A percentile compares a stretch with the other conserved stretches of the same genome.
These are phyloP conservation scores for Potentilla sterilis DNA, from an alignment of 306 rosid species.

Conservation along the genomic window DNA sequence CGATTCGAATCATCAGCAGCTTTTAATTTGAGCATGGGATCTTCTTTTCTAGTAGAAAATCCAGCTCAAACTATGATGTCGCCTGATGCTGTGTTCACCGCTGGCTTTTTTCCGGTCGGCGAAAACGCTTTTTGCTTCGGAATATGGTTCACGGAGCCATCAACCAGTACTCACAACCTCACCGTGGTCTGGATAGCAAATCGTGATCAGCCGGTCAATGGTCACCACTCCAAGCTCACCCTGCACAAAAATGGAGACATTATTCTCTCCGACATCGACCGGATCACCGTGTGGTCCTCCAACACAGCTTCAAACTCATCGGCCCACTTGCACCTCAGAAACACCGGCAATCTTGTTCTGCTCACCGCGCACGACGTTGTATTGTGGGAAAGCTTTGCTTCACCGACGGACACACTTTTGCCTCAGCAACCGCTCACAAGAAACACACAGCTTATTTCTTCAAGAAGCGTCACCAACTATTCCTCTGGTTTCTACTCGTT, in stretches of 20 bases:
- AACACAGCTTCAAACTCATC: constrained; percentile 25
- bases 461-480: constrained; percentile 43
- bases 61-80: constrained; percentile 31
- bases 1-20: constrained; percentile 15
- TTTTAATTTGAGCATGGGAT: constrained; percentile 27
- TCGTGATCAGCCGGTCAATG: constrained; percentile 44
- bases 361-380: neutral
- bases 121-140: constrained; percentile 52
- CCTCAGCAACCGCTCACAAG: constrained; percentile 46
- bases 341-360: constrained; percentile 49
- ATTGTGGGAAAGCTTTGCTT: constrained; percentile 60
- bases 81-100: constrained; percentile 39
- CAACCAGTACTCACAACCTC: neutral
- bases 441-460: constrained; percentile 32
- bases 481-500: constrained; percentile 47
- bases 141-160: constrained; percentile 35
- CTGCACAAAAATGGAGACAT: constrained; percentile 41
- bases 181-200: constrained; percentile 56
- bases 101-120: constrained; percentile 50
- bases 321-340: constrained; percentile 20
- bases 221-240: constrained; percentile 40
- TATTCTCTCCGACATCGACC: constrained; percentile 32
- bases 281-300: constrained; percentile 43
- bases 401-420: constrained; percentile 52
- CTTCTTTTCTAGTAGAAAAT: constrained; percentile 38